Evolutionary conservation across 768 basidiomycete genomes (phyloP).

Genomic region (Piloderma croceum): DNA sequence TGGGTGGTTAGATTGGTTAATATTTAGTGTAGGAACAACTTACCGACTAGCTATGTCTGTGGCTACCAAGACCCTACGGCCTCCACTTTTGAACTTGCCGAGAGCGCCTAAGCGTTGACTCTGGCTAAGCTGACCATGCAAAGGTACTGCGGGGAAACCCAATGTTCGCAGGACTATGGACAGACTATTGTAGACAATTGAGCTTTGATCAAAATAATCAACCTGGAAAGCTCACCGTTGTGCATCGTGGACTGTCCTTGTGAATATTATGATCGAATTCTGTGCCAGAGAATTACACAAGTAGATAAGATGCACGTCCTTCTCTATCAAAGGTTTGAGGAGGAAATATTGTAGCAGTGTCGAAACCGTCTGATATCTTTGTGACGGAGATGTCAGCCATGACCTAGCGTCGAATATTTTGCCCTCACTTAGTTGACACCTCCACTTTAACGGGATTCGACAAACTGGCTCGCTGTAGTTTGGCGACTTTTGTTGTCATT

Average conservation of each 20-base stretch:
- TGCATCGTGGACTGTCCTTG: constrained; percentile 90
- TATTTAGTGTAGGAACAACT: constrained; percentile 20
- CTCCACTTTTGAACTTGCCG: constrained; percentile 92
- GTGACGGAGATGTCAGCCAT: constrained; percentile 5
- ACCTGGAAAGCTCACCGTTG: constrained; percentile 49
- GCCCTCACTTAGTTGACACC: constrained; percentile 80
- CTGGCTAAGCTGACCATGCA: constrained; percentile 93
- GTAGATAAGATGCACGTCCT: constrained; percentile 88
- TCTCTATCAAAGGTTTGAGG: constrained; percentile 85
- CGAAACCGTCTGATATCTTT: constrained; percentile 93
- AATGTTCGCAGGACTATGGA: constrained; percentile 86
- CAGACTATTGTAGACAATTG: constrained; percentile 47
- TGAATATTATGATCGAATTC: constrained; percentile 94
- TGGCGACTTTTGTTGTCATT: constrained; percentile 98
- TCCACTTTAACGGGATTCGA: constrained; percentile 91
- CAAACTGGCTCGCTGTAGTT: constrained; percentile 90
- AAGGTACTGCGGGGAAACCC: constrained; percentile 90
- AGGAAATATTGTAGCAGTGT: constrained; percentile 95
- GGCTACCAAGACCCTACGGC: constrained; percentile 86
- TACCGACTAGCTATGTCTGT: constrained; percentile 94
- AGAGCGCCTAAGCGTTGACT: constrained; percentile 90
- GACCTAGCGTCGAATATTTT: neutral
- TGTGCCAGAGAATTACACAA: constrained; percentile 84
- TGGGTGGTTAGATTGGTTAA: constrained; percentile 2
- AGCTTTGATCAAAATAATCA: neutral